Conservation (phyloP, 2,329 filamentous ascomycete genomes). For the Colletotrichum sp. region DNA sequence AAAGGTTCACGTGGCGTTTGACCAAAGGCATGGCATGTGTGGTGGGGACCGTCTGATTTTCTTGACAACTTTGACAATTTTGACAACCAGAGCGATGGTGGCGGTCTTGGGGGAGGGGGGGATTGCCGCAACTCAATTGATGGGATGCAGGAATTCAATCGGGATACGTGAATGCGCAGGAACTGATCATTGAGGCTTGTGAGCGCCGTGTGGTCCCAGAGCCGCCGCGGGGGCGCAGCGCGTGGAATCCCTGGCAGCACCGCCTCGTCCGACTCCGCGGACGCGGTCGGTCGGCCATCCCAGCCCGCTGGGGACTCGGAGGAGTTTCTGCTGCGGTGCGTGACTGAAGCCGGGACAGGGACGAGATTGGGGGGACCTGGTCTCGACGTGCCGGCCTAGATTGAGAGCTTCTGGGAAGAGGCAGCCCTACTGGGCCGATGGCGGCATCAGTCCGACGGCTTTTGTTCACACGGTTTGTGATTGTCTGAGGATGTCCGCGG, state of each 20-base stretch:
- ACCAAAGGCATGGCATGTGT: not conserved
- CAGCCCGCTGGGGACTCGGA: not conserved
- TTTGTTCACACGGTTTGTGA: not conserved
- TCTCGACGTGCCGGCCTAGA: not conserved
- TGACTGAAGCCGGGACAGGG: not conserved
- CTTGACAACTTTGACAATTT: not conserved
- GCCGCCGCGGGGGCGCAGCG: not conserved
- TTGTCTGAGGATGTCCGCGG: not conserved
- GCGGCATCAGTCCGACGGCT: not conserved
- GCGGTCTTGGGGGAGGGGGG: not conserved
- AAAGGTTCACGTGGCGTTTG: not conserved
- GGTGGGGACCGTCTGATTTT: not conserved
- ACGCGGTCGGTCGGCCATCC: not conserved
- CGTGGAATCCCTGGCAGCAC: not conserved
- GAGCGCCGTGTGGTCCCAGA: not conserved
- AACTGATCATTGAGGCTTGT: not conserved
- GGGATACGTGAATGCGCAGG: not conserved
- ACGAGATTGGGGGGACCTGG: not conserved
- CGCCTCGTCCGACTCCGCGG: not conserved
- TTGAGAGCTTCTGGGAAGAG: not conserved
- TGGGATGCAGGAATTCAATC: not conserved
- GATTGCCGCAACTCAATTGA: not conserved
- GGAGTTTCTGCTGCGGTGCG: not conserved
- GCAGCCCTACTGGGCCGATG: not conserved
- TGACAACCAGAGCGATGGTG: not conserved